Conservation (phyloP, 768 basidiomycete species). For the Mycena haematopus region DNA sequence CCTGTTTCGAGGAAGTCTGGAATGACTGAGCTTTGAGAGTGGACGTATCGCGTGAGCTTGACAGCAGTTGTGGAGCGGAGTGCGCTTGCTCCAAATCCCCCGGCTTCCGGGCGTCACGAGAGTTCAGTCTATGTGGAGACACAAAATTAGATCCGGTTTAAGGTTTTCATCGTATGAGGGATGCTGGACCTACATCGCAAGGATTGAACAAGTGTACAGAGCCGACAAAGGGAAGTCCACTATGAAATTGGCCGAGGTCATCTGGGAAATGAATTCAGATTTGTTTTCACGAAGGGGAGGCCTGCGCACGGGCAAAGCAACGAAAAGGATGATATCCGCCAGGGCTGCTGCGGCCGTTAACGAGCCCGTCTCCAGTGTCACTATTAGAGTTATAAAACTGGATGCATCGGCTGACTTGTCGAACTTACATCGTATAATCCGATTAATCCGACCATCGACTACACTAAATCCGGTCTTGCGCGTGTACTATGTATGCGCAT, state of each 20-base stretch:
- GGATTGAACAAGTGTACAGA: neutral
- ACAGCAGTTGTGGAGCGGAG: neutral
- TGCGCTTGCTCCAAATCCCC: neutral
- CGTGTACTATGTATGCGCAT: too few relatives aligned
- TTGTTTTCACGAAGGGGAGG: neutral
- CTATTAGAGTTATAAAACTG: neutral
- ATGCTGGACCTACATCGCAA: neutral
- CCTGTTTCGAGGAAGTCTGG: too few relatives aligned
- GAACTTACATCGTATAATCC: conserved; percentile 10
- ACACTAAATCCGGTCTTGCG: too few relatives aligned
- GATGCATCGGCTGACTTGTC: neutral
- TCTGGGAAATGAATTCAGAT: neutral
- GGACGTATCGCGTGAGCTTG: neutral
- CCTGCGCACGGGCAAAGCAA: neutral
- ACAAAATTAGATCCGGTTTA: neutral
- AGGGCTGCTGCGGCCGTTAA: neutral
- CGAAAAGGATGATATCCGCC: neutral
- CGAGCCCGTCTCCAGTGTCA: neutral
- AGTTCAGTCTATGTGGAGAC: neutral
- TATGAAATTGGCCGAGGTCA: neutral
- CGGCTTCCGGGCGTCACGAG: neutral
- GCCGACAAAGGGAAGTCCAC: neutral
- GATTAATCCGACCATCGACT: neutral
- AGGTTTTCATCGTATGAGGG: neutral
- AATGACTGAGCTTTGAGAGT: neutral